Evolutionary conservation across 148 eudicot genomes (phyloP).

Genomic region (Rhododendron ferrugineum): DNA sequence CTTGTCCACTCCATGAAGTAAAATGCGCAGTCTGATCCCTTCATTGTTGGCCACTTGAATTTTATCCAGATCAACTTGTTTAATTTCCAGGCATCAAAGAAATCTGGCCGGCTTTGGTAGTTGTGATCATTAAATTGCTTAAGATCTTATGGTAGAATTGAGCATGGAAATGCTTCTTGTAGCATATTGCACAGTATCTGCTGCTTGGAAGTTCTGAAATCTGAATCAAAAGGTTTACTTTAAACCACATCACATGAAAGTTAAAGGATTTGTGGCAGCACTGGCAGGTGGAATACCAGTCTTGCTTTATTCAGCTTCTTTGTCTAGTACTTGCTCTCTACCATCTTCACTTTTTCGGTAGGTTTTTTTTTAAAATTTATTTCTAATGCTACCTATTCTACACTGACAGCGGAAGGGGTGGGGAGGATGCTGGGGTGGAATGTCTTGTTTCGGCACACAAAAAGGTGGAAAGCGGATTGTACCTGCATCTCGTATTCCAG

Average conservation of each 20-base stretch:
- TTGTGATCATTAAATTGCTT: neutral
- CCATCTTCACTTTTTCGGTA: neutral
- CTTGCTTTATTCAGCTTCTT: constrained; percentile 4
- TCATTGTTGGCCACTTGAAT: neutral
- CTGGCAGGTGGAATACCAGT: neutral
- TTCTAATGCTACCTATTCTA: constrained; percentile 17
- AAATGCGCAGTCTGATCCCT: neutral
- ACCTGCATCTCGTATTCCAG: constrained; percentile 86
- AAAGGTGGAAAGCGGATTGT: constrained; percentile 87
- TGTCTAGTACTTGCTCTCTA: neutral
- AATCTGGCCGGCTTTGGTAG: neutral
- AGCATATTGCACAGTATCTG: neutral
- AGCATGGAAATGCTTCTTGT: neutral
- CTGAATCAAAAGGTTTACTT: neutral
- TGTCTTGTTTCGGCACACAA: constrained; percentile 71
- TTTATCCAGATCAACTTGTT: neutral
- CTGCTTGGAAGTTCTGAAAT: neutral
- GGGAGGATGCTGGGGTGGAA: constrained; percentile 80
- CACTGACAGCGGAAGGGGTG: constrained; percentile 73
- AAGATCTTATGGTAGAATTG: neutral
- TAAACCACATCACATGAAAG: neutral
- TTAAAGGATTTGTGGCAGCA: neutral
- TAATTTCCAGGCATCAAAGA: neutral
- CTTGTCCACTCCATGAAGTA: neutral
- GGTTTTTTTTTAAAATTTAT: neutral